Conservation (phyloP, 257 asterid genomes). For the Eucommia ulmoides region DNA sequence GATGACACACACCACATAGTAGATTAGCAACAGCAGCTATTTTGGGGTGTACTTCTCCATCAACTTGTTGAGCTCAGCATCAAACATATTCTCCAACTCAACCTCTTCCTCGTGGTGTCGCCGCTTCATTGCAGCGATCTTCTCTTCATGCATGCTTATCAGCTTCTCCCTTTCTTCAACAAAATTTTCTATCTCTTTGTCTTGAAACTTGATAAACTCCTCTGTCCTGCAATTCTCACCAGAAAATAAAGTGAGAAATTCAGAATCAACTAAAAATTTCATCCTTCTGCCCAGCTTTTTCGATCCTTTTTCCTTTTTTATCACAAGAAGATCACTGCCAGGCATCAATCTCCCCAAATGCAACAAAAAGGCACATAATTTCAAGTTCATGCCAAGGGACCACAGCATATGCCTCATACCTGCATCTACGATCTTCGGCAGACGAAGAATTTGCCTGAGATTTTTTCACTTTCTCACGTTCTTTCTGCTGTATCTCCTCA, state of each 20-base stretch:
- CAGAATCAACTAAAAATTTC: neutral
- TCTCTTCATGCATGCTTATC: neutral
- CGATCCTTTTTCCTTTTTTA: neutral
- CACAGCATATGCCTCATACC: neutral
- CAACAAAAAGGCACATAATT: neutral
- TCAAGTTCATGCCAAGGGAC: neutral
- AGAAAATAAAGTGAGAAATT: neutral
- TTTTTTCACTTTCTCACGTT: neutral
- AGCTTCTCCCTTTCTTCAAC: neutral
- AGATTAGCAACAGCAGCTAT: no score
- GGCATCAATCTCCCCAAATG: no score
- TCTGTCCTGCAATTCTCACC: neutral
- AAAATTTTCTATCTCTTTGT: neutral
- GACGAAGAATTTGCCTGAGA: neutral
- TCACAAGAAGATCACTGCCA: neutral
- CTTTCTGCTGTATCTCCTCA: slow-evolving; percentile 2
- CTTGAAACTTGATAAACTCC: slow-evolving; percentile 1
- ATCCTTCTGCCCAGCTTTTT: neutral
- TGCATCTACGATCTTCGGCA: neutral
- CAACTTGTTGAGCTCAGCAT: neutral
- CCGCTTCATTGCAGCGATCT: neutral
- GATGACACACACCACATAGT: no score
- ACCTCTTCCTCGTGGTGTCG: neutral
- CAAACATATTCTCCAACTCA: neutral
- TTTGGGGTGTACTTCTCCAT: slow-evolving; percentile 3